Evolutionary conservation across 2,329 filamentous ascomycete species (phyloP).

Genomic region (Microsporum canis): DNA sequence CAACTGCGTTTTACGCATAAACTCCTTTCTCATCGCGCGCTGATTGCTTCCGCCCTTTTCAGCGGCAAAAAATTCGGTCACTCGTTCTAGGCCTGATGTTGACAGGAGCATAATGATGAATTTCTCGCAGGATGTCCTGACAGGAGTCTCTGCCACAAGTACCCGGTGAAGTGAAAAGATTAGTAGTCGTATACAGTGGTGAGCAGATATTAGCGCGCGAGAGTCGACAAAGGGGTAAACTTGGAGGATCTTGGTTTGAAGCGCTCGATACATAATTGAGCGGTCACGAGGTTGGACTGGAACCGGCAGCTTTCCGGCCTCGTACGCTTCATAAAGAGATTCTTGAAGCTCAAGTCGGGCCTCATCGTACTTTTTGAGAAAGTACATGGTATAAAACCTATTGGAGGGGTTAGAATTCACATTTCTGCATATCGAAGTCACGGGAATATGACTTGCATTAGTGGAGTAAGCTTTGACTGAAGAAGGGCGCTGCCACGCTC

Average conservation of each 20-base stretch:
- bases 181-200: constrained; percentile 33
- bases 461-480: constrained; percentile 31
- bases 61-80: constrained; percentile 34
- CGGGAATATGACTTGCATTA: constrained; percentile 25
- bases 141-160: constrained; percentile 25
- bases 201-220: constrained; percentile 29
- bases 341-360: constrained; percentile 30
- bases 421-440: not conserved
- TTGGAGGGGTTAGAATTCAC: not conserved
- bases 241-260: constrained; percentile 30
- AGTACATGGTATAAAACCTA: constrained; percentile 34
- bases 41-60: constrained; percentile 35
- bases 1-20: constrained; percentile 35
- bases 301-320: constrained; percentile 29
- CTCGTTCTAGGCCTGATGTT: constrained; percentile 28
- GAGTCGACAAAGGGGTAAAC: constrained; percentile 33
- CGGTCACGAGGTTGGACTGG: constrained; percentile 26
- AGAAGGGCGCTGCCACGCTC: constrained; percentile 26
- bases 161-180: constrained; percentile 31
- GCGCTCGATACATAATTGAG: constrained; percentile 25
- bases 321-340: constrained; percentile 27
- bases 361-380: constrained; percentile 30
- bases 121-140: constrained; percentile 22
- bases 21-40: constrained; percentile 31
- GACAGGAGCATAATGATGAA: constrained; percentile 34